Percentiles rank a stretch among this genome's conserved stretches.
Conservation (phyloP, 2,329 filamentous ascomycete genomes). For the Calonectria pseudoturangicola region DNA sequence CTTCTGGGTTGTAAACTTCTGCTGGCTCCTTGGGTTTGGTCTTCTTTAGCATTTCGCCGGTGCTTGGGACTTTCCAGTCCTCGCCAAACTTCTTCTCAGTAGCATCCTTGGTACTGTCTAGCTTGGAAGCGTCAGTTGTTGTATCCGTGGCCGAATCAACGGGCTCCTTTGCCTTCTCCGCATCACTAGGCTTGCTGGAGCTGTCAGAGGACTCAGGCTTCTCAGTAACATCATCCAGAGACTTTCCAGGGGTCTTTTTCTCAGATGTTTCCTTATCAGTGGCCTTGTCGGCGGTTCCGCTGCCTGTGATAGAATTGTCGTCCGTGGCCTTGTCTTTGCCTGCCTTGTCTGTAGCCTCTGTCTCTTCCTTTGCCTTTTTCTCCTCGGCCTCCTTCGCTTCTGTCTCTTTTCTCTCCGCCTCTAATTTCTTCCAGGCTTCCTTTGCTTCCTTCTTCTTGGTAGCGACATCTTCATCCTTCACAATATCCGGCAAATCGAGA, state of each 20-base stretch:
- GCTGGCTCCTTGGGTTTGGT: constrained; percentile 68
- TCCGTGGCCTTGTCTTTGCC: constrained; percentile 36
- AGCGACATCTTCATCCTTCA: constrained; percentile 19
- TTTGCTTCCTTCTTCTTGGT: constrained; percentile 47
- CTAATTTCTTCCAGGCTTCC: constrained; percentile 61
- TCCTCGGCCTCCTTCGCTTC: constrained; percentile 50
- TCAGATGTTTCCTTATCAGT: constrained; percentile 41
- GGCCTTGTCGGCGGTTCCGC: constrained; percentile 44
- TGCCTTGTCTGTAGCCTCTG: neutral
- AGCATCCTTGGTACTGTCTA: constrained; percentile 23
- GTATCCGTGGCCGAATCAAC: constrained; percentile 41
- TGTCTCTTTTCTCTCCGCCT: constrained; percentile 34
- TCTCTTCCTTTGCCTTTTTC: constrained; percentile 22
- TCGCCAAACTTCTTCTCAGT: constrained; percentile 54
- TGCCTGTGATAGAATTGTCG: constrained; percentile 25
- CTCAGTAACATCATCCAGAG: too few relatives aligned
- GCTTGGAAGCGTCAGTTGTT: constrained; percentile 54
- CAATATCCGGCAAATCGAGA: constrained; percentile 59
- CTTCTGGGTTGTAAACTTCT: constrained; percentile 82
- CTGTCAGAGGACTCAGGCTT: constrained; percentile 44
- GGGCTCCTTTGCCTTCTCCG: constrained; percentile 50
- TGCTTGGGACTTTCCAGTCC: constrained; percentile 56
- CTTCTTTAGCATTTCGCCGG: constrained; percentile 57
- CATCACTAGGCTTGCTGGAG: constrained; percentile 52
- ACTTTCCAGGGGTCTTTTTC: constrained; percentile 38